Evolutionary conservation across 2,329 filamentous ascomycete species (phyloP).

Genomic region (Orbilia brochopaga): DNA sequence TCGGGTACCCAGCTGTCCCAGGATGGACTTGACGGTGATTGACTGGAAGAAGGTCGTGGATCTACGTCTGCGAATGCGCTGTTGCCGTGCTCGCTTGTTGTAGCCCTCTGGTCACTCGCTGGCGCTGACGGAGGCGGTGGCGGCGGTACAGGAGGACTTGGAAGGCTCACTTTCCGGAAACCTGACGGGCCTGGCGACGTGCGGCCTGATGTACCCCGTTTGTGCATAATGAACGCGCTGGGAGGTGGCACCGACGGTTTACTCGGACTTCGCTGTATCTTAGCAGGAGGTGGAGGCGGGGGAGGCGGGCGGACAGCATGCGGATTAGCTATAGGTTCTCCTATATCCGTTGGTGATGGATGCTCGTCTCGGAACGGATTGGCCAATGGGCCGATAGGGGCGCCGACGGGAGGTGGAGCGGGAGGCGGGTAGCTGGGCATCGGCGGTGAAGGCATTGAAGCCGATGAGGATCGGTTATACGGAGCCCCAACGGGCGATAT

Average conservation of each 20-base stretch:
- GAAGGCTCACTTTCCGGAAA: constrained; percentile 13
- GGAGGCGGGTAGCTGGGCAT: constrained; percentile 15
- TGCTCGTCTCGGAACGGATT: constrained; percentile 36
- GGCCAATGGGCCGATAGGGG: constrained; percentile 22
- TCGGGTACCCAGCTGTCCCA: constrained; percentile 32
- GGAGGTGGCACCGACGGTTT: constrained; percentile 20
- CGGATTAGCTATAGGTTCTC: constrained; percentile 19
- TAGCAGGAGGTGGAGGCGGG: constrained; percentile 20
- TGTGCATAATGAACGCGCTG: constrained; percentile 35
- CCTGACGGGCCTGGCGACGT: constrained; percentile 12
- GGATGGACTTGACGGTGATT: constrained; percentile 12
- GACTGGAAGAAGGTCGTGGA: constrained; percentile 20
- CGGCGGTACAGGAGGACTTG: constrained; percentile 28
- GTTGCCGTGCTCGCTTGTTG: constrained; percentile 15
- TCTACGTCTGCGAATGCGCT: constrained; percentile 26
- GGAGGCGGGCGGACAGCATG: constrained; percentile 16
- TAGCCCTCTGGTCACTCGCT: not conserved
- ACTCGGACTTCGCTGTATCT: constrained; percentile 27
- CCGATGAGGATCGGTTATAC: constrained; percentile 9
- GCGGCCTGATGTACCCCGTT: constrained; percentile 25
- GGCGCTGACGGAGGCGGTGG: constrained; percentile 24
- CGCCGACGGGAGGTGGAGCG: constrained; percentile 12
- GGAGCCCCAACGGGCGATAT: constrained; percentile 10
- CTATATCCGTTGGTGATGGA: constrained; percentile 9
- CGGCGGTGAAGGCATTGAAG: constrained; percentile 23